phyloP scores from a whole-genome alignment of 225 moss, liverwort and hornwort genomes.

The Antitrichia curtipendula region DNA sequence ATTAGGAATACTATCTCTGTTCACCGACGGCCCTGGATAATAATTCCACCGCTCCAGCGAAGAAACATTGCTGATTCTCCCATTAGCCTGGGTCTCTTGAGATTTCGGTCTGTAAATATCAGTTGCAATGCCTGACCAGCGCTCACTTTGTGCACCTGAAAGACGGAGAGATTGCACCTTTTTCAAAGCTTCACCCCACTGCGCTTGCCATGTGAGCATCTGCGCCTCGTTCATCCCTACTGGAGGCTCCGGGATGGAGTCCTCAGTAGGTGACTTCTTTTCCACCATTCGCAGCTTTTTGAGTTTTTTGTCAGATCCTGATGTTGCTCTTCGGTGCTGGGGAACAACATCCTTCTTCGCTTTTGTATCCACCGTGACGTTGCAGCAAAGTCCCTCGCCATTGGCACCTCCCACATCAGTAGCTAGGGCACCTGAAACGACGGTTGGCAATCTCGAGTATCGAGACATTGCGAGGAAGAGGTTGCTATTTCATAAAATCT shows the following conservation, averaged over 20 bases:
- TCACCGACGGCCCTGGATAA: slow-evolving; percentile 18
- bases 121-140: slow-evolving; percentile 24
- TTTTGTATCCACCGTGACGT: not conserved
- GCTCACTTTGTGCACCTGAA: slow-evolving; percentile 8
- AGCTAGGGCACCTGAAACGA: not conserved
- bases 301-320: not conserved
- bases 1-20: not conserved
- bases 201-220: slow-evolving; percentile 13
- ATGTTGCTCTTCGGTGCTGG: slow-evolving; percentile 4
- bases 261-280: not conserved
- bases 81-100: not conserved
- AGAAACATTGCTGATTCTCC: not conserved
- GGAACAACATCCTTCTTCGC: not conserved
- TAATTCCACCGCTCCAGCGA: slow-evolving; percentile 18
- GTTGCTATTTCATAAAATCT: not conserved
- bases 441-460: not conserved
- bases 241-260: slow-evolving; percentile 11
- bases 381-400: not conserved
- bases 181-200: slow-evolving; percentile 28
- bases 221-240: slow-evolving; percentile 4
- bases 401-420: not conserved
- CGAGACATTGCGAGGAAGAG: slow-evolving; percentile 20
- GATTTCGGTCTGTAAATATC: slow-evolving; percentile 1
- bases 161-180: slow-evolving; percentile 11
- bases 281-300: not conserved